phyloP scores from a whole-genome alignment of 2,329 filamentous ascomycete species.

The Cladosporium sp. region DNA sequence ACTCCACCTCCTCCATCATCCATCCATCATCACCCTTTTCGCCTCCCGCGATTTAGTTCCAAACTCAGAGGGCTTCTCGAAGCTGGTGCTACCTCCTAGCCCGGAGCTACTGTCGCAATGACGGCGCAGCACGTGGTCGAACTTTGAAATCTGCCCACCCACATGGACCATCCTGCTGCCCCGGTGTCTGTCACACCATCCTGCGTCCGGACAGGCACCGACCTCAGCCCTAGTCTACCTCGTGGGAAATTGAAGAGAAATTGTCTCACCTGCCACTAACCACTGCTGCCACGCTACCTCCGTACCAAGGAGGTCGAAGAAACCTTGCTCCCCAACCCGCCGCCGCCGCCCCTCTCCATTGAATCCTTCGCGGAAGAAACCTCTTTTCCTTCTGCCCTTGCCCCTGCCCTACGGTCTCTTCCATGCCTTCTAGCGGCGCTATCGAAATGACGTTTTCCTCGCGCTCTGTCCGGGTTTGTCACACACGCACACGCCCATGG shows the following conservation, averaged over 20 bases:
- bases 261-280: slow-evolving; percentile 3
- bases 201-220: slow-evolving; percentile 1
- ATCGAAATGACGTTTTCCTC: no score
- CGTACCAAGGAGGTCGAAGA: background rate
- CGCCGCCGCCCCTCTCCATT: no score
- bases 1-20: background rate
- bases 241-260: slow-evolving; percentile 3
- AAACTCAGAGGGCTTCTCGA: slow-evolving; percentile 5
- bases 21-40: background rate
- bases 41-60: slow-evolving; percentile 3
- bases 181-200: slow-evolving; percentile 3
- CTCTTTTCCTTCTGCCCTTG: no score
- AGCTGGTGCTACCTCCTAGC: slow-evolving; percentile 2
- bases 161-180: background rate
- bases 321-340: no score
- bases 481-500: no score
- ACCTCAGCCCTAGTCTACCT: slow-evolving; percentile 9
- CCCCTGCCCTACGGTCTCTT: no score
- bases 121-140: slow-evolving; percentile 10
- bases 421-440: no score
- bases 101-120: slow-evolving; percentile 1
- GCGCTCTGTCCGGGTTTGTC: no score
- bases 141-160: background rate
- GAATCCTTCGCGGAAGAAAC: background rate
- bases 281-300: background rate